Percentiles rank a stretch among this genome's conserved stretches.
Evolutionary conservation across 805 yeast genomes (phyloP).

Genomic region (Kregervanrija delftensis): DNA sequence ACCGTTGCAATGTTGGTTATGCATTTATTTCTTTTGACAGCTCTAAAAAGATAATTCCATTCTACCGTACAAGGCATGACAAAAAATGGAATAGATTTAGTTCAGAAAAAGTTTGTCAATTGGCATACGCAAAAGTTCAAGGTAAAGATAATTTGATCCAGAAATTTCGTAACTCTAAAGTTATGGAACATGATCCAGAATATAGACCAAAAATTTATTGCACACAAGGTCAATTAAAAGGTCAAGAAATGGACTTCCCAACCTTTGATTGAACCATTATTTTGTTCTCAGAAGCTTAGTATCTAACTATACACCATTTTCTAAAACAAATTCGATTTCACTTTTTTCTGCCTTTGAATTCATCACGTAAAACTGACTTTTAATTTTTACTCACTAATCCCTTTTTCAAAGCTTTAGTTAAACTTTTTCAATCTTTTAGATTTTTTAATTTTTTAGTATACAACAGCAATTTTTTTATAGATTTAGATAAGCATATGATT

Average conservation of each 20-base stretch:
- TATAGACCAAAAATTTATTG: constrained; percentile 43
- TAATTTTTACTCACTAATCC: too few relatives aligned
- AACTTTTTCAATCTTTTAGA: too few relatives aligned
- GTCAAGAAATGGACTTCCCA: constrained; percentile 37
- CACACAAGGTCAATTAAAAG: constrained; percentile 36
- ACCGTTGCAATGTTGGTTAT: constrained; percentile 49
- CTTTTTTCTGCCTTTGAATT: too few relatives aligned
- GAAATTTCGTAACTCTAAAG: constrained; percentile 43
- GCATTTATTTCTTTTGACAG: constrained; percentile 44
- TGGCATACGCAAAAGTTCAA: constrained; percentile 47
- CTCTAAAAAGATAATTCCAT: constrained; percentile 36
- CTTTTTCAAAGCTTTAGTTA: too few relatives aligned
- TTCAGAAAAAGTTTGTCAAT: constrained; percentile 44
- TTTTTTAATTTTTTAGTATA: too few relatives aligned
- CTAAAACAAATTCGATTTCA: too few relatives aligned
- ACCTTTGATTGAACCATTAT: constrained; percentile 12
- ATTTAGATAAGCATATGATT: too few relatives aligned
- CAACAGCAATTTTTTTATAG: too few relatives aligned
- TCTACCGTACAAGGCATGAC: constrained; percentile 40
- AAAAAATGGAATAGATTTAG: constrained; percentile 40
- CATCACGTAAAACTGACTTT: too few relatives aligned
- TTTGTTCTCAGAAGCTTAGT: background rate
- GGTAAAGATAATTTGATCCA: constrained; percentile 38
- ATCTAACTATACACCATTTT: background rate
- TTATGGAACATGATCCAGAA: constrained; percentile 37